Evolutionary conservation across 768 basidiomycete species (phyloP), one percentile per base, ranked within the genome.

Genomic region (Boletellus sp.): DNA sequence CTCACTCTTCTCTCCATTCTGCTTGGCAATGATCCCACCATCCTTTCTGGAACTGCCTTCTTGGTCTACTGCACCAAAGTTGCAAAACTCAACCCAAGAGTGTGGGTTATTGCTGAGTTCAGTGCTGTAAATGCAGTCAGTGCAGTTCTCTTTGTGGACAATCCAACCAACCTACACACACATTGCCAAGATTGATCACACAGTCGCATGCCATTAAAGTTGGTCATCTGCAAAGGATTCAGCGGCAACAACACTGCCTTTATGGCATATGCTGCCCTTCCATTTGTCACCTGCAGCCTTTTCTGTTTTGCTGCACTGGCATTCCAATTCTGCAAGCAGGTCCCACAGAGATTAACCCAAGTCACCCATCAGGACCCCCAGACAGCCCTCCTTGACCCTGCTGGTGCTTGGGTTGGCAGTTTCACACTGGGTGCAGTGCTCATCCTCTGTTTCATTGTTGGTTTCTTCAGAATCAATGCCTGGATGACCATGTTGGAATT

Each of bases 1-100:
- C 83, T 95, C 63, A 85, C 89, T 12, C 62, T 79, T 15, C 74
- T 85, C 52, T 93, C 90, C 36, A 74, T 87, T 38, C 57, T 94
- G 1, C 74, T 96, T n/a, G 94, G 94, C 6, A 96, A 96, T 61
- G 92, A 97, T 68, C 94, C 94, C 0, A 80, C 97, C 63, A 90
- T 96, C 50, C 78, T 97, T 41, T 90, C 87, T 12, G 94, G 94
- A 2, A 95, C 94, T 0, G 84, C 85, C 0, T 96, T 97, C 66
- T 70, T 96, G 28, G 87, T 85, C 6, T 96, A 96, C 60, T 91
- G 92, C 59, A 94, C 93, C 0, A 66, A 79, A 28, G 84, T 84
- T 7, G 59, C 58, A 26, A 22, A 66, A 36, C 69, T 83, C 22
- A 50, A 81, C 26, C 80, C 83, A 0, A 70, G 72, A 3, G 73